Conservation (phyloP, 768 basidiomycete genomes). For the Mycena chlorophos region DNA sequence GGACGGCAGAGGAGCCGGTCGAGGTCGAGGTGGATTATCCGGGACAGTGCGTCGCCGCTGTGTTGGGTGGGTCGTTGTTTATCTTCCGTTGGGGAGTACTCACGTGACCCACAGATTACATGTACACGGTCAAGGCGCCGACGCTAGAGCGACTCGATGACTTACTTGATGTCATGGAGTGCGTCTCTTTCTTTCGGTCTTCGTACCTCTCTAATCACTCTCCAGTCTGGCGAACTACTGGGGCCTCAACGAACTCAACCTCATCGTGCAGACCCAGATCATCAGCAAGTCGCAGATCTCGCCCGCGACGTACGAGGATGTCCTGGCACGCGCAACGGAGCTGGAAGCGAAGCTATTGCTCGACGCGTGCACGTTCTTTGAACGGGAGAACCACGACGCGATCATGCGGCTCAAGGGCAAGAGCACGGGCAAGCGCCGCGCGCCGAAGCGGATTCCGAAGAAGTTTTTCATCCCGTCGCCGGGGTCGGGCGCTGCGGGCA, state of each 20-base stretch:
- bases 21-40: conserved; percentile 23
- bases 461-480: not conserved
- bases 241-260: conserved; percentile 20
- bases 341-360: conserved; percentile 20
- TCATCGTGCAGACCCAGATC: conserved; percentile 21
- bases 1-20: conserved; percentile 20
- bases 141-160: conserved; percentile 17
- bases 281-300: conserved; percentile 22
- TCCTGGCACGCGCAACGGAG: conserved; percentile 19
- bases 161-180: conserved; percentile 23
- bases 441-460: conserved; percentile 15
- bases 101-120: conserved; percentile 9
- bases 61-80: conserved; percentile 9
- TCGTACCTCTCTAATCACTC: not conserved
- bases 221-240: conserved; percentile 21
- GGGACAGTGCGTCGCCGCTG: conserved; percentile 16
- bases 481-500: not conserved
- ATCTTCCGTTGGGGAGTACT: not conserved
- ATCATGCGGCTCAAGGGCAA: conserved; percentile 20
- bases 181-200: not conserved
- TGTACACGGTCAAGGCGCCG: conserved; percentile 17
- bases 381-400: conserved; percentile 19
- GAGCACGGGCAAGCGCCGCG: conserved; percentile 14
- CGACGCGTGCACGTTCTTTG: conserved; percentile 22
- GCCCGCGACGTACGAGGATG: conserved; percentile 22